Evolutionary conservation across 2,329 filamentous ascomycete species (phyloP).

Genomic region (Drechslera avenae): DNA sequence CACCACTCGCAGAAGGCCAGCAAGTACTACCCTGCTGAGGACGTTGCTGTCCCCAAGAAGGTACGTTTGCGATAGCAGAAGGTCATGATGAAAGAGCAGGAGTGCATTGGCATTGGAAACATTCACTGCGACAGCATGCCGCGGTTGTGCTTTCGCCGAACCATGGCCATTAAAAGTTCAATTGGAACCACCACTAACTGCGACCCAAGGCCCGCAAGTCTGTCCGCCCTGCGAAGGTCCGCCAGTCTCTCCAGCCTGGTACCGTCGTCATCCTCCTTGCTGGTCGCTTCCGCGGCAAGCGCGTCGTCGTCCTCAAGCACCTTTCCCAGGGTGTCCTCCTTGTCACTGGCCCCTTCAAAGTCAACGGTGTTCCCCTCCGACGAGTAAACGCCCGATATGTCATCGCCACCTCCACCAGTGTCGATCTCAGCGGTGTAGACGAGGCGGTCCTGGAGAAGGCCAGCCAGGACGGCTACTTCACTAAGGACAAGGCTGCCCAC

Average conservation of each 20-base stretch:
- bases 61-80: conserved; percentile 65
- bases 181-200: conserved; percentile 34
- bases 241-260: conserved; percentile 88
- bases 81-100: conserved; percentile 22
- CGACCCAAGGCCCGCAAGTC: conserved; percentile 84
- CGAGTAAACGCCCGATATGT: conserved; percentile 91
- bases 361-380: conserved; percentile 98
- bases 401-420: conserved; percentile 85
- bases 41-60: conserved; percentile 88
- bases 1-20: conserved; percentile 87
- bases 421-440: conserved; percentile 86
- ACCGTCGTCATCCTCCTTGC: conserved; percentile 98
- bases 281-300: conserved; percentile 99
- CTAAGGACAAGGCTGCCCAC: conserved; percentile 90
- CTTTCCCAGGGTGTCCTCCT: conserved; percentile 97
- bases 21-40: conserved; percentile 99
- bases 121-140: conserved; percentile 8
- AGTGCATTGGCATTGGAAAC: conserved; percentile 7
- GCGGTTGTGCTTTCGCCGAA: conserved; percentile 7
- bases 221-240: conserved; percentile 83
- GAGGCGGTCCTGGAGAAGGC: conserved; percentile 75
- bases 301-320: conserved; percentile 97
- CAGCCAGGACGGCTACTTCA: conserved; percentile 85
- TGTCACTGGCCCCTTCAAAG: conserved; percentile 99
- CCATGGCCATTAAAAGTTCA: conserved; percentile 2